Conservation (phyloP, 257 asterid species). For the Osmanthus fragrans region DNA sequence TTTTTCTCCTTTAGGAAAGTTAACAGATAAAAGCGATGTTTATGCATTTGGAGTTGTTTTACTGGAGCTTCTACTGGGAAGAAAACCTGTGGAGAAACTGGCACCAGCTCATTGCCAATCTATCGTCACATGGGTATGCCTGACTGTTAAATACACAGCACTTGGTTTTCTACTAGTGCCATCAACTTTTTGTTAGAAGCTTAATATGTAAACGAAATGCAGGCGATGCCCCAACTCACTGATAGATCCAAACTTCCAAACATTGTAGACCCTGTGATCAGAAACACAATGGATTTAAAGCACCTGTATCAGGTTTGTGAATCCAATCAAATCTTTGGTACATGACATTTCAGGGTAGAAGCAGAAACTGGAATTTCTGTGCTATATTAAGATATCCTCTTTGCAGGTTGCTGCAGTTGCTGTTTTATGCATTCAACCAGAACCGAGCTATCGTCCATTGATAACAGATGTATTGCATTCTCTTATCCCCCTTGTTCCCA, state of each 20-base stretch:
- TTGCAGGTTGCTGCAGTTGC: conserved; percentile 83
- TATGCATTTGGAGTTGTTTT: conserved; percentile 78
- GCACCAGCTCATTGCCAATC: conserved; percentile 61
- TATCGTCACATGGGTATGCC: conserved; percentile 70
- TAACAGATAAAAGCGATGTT: conserved; percentile 80
- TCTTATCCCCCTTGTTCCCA: conserved; percentile 71
- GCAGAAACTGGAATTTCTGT: no score
- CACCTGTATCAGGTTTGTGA: conserved; percentile 63
- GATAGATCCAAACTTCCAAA: conserved; percentile 67
- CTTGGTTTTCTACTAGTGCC: background rate
- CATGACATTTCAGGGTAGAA: no score
- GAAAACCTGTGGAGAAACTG: conserved; percentile 62
- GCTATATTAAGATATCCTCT: background rate
- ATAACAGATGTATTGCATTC: conserved; percentile 81
- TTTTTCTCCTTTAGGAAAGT: conserved; percentile 38
- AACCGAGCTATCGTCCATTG: conserved; percentile 81
- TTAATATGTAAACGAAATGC: conserved; percentile 10
- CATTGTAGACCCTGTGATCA: conserved; percentile 67
- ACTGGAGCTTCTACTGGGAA: conserved; percentile 73
- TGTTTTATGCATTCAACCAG: conserved; percentile 76
- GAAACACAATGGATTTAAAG: conserved; percentile 58
- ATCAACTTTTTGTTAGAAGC: background rate
- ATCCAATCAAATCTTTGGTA: background rate
- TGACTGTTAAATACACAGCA: background rate
- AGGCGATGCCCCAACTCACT: conserved; percentile 91